Evolutionary conservation across 2,329 filamentous ascomycete genomes (phyloP).

Genomic region (Apiospora malaysiana): DNA sequence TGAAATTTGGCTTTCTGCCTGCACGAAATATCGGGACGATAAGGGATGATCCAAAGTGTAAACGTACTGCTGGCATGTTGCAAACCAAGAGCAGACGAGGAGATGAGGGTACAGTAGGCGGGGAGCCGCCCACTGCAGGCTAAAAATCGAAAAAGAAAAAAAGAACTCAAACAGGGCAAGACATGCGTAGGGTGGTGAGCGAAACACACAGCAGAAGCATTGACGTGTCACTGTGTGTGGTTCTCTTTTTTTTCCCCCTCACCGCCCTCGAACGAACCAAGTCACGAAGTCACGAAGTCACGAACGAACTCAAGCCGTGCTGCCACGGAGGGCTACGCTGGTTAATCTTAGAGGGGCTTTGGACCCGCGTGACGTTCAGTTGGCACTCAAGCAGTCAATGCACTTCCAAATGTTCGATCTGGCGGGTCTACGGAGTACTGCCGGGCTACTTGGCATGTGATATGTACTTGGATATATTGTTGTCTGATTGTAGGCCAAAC

Average conservation of each 20-base stretch:
- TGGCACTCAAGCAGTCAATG: not conserved
- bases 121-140: not conserved
- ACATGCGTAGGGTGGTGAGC: not conserved
- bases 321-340: not conserved
- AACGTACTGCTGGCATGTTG: not conserved
- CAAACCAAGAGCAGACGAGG: not conserved
- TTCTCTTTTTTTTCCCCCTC: not conserved
- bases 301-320: not conserved
- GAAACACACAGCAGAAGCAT: not conserved
- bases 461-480: no score
- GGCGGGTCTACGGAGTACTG: not conserved
- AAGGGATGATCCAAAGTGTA: constrained; percentile 10
- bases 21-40: constrained; percentile 5
- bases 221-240: constrained; percentile 11
- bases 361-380: constrained; percentile 13
- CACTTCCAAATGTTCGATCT: not conserved
- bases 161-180: not conserved
- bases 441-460: constrained; percentile 13
- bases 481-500: no score
- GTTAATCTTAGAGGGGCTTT: constrained; percentile 3
- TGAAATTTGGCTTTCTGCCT: not conserved
- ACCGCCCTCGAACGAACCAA: not conserved
- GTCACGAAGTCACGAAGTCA: no score
- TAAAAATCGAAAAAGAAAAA: no score
- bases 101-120: not conserved